Base-by-base conservation (phyloP, 352 stramenopile genomes). In the Globisporangium sylvaticum region DNA sequence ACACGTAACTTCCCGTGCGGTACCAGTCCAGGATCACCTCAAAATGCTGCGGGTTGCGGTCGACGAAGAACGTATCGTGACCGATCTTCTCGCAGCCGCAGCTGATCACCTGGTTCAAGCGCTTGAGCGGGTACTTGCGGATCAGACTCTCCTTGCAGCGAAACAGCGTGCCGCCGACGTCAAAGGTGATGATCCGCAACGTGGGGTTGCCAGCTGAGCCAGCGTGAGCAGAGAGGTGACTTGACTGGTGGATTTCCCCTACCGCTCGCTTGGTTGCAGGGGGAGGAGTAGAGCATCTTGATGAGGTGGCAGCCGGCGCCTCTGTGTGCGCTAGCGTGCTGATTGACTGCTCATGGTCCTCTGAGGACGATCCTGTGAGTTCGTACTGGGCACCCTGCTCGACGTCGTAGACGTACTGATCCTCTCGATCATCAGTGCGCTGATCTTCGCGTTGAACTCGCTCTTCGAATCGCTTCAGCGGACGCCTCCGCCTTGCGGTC, bases 11-110 rank as follows among this genome's bases (percentile, higher is more conserved):
- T 0, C 75, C 81, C 1, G 80, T 89, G 32, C 83, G 79, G 63
- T 93, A 93, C 81, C 81, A 93, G 61, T 93, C 85, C 24, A 93
- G 69, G 29, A 93, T 80, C 64, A 87, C 72, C 46, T 87, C 79
- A 63, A 93, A 93, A 53, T 89, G 74, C 42, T 79, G 73, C 22
- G 85, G 81, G 59, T 90, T 93, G 34, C 85, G 80, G 61, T 93
- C 83, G 42, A 93, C 87, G 52, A 84, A 91, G 68, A 88, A 87
- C 9, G 81, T 81, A 24, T 80, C 72, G 25, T 44, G 39, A 69
- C 71, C 42, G 70, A 87, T 65, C 57, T 74, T 65, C 63, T 81
- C 81, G 44, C 81, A 91, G 7, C 78, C 74, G 50, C 85, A 90
- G 3, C 63, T 77, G 53, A 90, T 78, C 15, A 93, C 73, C 46